Evolutionary conservation across 176 grass and related monocot genomes (phyloP), one percentile per base, ranked within the genome.

Genomic region (Eleusine indica): DNA sequence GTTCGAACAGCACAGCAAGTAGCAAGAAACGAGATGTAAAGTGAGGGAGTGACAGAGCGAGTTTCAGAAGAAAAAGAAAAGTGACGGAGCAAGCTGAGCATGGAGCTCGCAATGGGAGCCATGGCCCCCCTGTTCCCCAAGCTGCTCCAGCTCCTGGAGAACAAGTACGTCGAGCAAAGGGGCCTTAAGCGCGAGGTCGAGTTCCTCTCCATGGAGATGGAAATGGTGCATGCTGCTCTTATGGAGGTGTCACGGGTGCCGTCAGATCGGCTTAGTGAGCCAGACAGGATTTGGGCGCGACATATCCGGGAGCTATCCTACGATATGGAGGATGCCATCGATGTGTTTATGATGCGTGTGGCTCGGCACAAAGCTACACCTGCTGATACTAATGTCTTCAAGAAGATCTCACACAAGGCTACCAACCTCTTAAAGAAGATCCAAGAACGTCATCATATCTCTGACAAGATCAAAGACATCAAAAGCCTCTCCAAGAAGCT

Each of bases 71-170:
- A 32, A 32, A 32, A 32, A 32, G 2, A 32, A 32, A 32, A 32
- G 32, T 32, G 32, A 32, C 32, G 32, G 32, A 32, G 32, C 32
- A 9, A 7, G 42, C 42, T 44, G 44, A 47, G 9, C 74, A 77
- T 77, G 75, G 75, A 77, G 21, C 56, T 77, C 54, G 54, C 74
- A 54, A 6, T 77, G 5, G 54, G 74, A 39, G 74, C 38, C 19
- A 63, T 77, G 56, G 37, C 19, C 74, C 3, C 37, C 21, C 21
- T 44, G 6, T 19, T n/a, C 75, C 75, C 40, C 39, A 78, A 78
- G 57, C 57, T 78, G 40, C 12, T 2, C 57, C 17, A 64, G 3
- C 75, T 78, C 21, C 57, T 78, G 19, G 4, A 17, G 21, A 0
- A 9, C 21, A n/a, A 78, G 57, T 78, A 46, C 40, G 75, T 78